A percentile compares a stretch with the other conserved stretches of the same genome.
These are phyloP conservation scores for Sclerotinia trifoliorum DNA, from an alignment of 2,329 filamentous ascomycete species.

Conservation along the genomic window DNA sequence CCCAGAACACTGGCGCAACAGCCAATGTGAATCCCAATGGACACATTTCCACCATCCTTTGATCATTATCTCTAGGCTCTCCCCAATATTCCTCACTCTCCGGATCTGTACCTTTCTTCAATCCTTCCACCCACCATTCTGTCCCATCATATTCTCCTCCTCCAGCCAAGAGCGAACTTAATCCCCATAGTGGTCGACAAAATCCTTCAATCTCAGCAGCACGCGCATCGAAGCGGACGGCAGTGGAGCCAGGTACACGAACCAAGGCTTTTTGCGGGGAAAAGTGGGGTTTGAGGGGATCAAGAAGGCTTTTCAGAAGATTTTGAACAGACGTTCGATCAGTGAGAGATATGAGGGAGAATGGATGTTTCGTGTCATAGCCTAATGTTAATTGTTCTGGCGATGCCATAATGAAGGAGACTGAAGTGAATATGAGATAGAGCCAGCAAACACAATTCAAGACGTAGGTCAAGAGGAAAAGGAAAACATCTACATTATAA, in stretches of 20 bases:
- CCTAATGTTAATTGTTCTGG: conserved; percentile 44
- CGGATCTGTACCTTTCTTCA: conserved; percentile 70
- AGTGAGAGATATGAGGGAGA: conserved; percentile 51
- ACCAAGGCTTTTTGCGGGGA: conserved; percentile 65
- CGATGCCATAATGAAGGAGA: conserved; percentile 6
- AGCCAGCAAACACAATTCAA: neutral
- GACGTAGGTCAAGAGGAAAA: neutral
- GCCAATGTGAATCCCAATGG: conserved; percentile 73
- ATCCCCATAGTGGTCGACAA: conserved; percentile 67
- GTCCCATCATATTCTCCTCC: conserved; percentile 63
- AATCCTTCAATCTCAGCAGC: conserved; percentile 68
- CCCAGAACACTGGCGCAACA: conserved; percentile 53
- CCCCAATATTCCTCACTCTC: conserved; percentile 73
- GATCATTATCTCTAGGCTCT: conserved; percentile 71
- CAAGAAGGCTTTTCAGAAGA: conserved; percentile 62
- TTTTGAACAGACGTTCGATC: conserved; percentile 58
- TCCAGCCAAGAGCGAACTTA: conserved; percentile 68
- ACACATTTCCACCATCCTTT: conserved; percentile 84
- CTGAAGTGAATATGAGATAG: neutral
- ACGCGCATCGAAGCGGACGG: conserved; percentile 73
- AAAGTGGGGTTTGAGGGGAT: conserved; percentile 70
- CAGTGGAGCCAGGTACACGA: conserved; percentile 65
- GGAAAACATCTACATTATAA: neutral
- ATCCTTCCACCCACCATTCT: conserved; percentile 66
- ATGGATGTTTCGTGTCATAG: conserved; percentile 55